Evolutionary conservation across 2,329 filamentous ascomycete genomes (phyloP), one percentile per base, ranked within the genome.

Genomic region (Cercospora citrullina): DNA sequence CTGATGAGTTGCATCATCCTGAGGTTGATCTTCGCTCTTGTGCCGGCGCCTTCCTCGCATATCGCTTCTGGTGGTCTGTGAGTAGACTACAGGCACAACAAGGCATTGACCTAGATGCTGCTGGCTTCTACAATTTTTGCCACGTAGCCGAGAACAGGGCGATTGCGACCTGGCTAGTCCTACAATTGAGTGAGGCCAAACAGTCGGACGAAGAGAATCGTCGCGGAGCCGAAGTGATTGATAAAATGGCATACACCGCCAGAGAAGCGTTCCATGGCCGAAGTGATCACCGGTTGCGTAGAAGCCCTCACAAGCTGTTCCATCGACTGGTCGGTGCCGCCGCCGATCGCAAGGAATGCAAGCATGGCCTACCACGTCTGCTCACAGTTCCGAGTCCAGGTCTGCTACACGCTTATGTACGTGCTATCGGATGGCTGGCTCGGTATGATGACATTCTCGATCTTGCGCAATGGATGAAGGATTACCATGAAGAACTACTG

Each of bases 331-430:
- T 68, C 14, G 31, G 33, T 28, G 55, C 39, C 36, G 55, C 39
- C 36, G 55, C 39, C 21, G 18, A 48, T 23, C 45, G 10, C 21
- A 23, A 48, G 57, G 33, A 36, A 33, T 21, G 16, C 6, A n/a
- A 4, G 9, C 31, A 26, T 5, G 48, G 18, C 30, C 68, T 79
- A 2, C 68, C 78, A 60, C 62, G 67, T 7, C 76, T 85, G 1
- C 78, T 84, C 7, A 78, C 81, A 42, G 76, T 81, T 12, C 80
- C 89, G 10, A 77, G 77, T 9, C 83, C 85, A 6, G 78, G 78
- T 21, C 78, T 84, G 42, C 75, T 87, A 1, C 87, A 90, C 72
- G 80, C 82, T 2, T 90, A 91, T 75, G 84, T 93, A 76, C 84
- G 88, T 58, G 84, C 87, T 1, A 80, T 93, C 23, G 90, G 86